Evolutionary conservation across 139 green algal genomes (phyloP).

Genomic region (Trebouxia sp.): DNA sequence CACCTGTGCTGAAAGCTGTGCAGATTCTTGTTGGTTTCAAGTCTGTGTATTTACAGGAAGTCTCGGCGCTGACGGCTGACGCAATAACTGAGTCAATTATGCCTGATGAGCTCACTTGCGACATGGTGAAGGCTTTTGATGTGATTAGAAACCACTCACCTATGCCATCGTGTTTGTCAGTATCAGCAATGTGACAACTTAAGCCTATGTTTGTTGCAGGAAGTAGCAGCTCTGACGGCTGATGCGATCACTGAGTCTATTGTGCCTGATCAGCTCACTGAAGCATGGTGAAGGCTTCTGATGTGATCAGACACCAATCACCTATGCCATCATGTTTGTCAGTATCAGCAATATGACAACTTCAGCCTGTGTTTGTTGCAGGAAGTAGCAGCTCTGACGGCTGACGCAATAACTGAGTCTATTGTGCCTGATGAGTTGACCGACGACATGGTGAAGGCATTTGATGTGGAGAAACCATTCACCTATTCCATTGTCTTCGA

Average conservation of each 20-base stretch:
- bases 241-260: neutral
- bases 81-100: neutral
- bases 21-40: no score
- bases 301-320: no score
- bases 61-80: no score
- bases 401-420: conserved; percentile 44
- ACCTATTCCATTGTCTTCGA: conserved; percentile 45
- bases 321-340: neutral
- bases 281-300: neutral
- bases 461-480: conserved; percentile 55
- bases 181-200: neutral
- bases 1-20: no score
- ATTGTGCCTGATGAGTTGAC: conserved; percentile 41
- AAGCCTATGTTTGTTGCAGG: no score
- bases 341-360: neutral
- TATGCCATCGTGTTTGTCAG: neutral
- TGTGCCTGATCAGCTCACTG: neutral
- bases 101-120: neutral
- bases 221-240: no score
- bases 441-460: conserved; percentile 46
- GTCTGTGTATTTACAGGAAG: no score
- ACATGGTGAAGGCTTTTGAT: no score
- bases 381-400: conserved; percentile 37
- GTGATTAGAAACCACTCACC: no score
- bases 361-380: neutral